Evolutionary conservation across 805 yeast genomes (phyloP), one percentile per base, ranked within the genome.

Genomic region (Saccharomyces eubayanus): DNA sequence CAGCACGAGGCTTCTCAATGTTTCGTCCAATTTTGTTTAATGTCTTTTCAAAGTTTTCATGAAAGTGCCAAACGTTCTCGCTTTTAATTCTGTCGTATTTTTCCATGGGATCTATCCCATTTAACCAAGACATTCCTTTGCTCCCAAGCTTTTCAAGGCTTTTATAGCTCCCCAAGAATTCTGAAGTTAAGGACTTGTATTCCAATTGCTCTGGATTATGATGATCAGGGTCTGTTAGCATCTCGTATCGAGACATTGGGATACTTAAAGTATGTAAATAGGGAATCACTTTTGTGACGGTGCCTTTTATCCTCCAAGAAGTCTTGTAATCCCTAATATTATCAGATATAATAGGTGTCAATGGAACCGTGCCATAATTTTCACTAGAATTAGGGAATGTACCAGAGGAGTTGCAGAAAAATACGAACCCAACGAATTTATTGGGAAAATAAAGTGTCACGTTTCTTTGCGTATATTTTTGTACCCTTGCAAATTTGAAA

Each of bases 381-480:
- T n/a, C 21, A 1, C 20, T 6, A 16, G 21, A 16, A 2, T 8
- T 11, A 16, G 24, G 9, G 10, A 0, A 6, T 9, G 21, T 16
- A 1, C 20, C 10, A 6, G 43, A 36, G 0, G 77, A 54, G 11
- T 74, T 68, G 60, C 87, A 82, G 52, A 75, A 74, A 64, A 76
- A 86, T 1, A 85, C 59, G 0, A 83, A 89, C 5, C 91, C 92
- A 2, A 86, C 79, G 69, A 80, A 79, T 0, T 82, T 76, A 20
- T 75, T 71, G 0, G 89, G 88, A 14, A 79, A 69, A 60, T 74
- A 82, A 6, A 81, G 62, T 1, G 78, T 73, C 10, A 75, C 50
- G 29, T 74, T 66, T 50, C 81, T 70, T 11, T 63, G 64, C 0
- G 80, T 79, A 59, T 78, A 83, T 57, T 77, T 75, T 57, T 77